A percentile compares a stretch with the other conserved stretches of the same genome.
These are phyloP conservation scores for Chondrus crispus DNA, from an alignment of 23 red algal genomes.

Conservation along the genomic window DNA sequence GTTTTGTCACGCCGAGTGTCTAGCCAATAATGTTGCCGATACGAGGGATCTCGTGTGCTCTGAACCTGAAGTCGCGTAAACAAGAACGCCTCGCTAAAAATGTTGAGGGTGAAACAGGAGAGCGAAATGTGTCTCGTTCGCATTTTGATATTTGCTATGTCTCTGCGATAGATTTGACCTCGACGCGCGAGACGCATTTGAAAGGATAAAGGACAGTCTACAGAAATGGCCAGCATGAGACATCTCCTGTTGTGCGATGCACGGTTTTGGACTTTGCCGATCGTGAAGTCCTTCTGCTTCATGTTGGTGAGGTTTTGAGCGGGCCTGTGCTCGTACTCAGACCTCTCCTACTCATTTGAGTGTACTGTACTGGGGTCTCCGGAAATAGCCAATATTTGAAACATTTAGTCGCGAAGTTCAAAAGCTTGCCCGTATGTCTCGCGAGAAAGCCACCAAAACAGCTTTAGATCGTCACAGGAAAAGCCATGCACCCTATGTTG, in stretches of 20 bases:
- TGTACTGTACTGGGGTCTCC: no score
- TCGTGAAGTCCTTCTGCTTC: conserved; percentile 9
- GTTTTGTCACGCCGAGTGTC: background rate
- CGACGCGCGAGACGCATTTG: background rate
- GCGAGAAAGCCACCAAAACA: no score
- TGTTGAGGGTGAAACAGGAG: background rate
- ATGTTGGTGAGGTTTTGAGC: background rate
- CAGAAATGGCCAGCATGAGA: no score
- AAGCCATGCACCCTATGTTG: no score
- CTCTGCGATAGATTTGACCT: background rate
- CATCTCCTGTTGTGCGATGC: background rate
- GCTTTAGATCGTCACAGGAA: no score
- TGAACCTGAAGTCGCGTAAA: background rate
- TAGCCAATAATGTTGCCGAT: background rate
- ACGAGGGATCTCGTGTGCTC: background rate
- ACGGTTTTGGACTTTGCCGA: background rate
- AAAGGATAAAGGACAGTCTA: no score
- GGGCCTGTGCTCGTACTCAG: no score
- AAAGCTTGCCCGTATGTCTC: no score
- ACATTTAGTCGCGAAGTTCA: no score
- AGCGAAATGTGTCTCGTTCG: background rate
- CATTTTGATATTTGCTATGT: background rate
- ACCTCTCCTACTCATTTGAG: no score
- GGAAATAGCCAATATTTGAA: no score
- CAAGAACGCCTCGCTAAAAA: background rate